A percentile compares a stretch with the other conserved stretches of the same genome.
phyloP scores from a whole-genome alignment of 495 filamentous ascomycete species.

The Schizothecium vesticola region DNA sequence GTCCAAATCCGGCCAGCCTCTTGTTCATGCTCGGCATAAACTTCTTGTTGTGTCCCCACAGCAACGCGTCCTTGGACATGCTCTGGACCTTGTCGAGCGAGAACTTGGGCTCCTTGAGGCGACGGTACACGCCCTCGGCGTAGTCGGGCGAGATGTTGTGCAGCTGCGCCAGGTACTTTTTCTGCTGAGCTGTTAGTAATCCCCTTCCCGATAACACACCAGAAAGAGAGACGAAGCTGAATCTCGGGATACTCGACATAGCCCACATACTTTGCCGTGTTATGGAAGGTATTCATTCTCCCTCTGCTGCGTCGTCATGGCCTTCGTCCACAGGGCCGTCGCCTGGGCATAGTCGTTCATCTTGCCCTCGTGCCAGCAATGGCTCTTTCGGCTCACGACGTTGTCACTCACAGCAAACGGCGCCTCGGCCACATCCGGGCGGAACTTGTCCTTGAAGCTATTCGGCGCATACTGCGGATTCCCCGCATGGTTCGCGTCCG shows the following conservation, averaged over 20 bases:
- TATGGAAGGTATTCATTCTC: background rate
- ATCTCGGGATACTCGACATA: background rate
- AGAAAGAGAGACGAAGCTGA: background rate
- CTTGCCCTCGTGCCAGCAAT: slow-evolving; percentile 53
- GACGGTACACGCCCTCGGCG: slow-evolving; percentile 41
- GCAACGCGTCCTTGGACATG: slow-evolving; percentile 24
- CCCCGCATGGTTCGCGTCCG: slow-evolving; percentile 43
- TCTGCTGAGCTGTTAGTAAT: slow-evolving; percentile 28
- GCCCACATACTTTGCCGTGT: background rate
- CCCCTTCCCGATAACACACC: background rate
- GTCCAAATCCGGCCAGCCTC: background rate
- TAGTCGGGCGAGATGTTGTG: slow-evolving; percentile 48
- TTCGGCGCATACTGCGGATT: slow-evolving; percentile 52
- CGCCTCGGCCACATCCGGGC: slow-evolving; percentile 49
- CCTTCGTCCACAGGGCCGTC: slow-evolving; percentile 41
- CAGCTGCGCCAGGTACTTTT: slow-evolving; percentile 51
- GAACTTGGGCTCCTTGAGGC: slow-evolving; percentile 40
- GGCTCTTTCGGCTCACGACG: slow-evolving; percentile 38
- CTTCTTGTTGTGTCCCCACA: background rate
- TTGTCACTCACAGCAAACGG: slow-evolving; percentile 37
- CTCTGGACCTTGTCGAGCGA: slow-evolving; percentile 37
- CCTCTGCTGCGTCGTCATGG: slow-evolving; percentile 32
- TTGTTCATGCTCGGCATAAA: background rate
- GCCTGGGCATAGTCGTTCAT: slow-evolving; percentile 43
- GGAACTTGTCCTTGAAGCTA: slow-evolving; percentile 52